Conservation (phyloP, 176 grass and related monocot species). For the Eleusine indica region DNA sequence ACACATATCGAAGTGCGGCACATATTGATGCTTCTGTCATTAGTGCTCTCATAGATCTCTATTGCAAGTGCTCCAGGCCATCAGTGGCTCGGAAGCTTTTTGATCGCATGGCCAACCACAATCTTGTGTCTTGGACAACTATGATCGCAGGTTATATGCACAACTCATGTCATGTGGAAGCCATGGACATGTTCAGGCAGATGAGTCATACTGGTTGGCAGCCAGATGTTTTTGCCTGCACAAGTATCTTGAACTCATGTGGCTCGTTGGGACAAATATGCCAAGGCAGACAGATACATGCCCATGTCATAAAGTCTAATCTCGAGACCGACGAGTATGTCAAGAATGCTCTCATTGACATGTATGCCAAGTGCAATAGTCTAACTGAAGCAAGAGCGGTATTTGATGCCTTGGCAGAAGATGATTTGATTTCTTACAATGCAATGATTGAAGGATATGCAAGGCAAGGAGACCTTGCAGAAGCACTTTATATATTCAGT, state of each 20-base stretch:
- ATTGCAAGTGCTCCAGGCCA: slow-evolving; percentile 67
- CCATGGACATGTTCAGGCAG: slow-evolving; percentile 57
- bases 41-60: slow-evolving; percentile 65
- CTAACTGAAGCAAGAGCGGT: slow-evolving; percentile 55
- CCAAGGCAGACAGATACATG: slow-evolving; percentile 79
- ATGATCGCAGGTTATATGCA: slow-evolving; percentile 84
- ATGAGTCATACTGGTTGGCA: slow-evolving; percentile 62
- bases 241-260: slow-evolving; percentile 72
- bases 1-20: slow-evolving; percentile 47
- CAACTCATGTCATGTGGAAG: slow-evolving; percentile 56
- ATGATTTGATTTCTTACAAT: slow-evolving; percentile 70
- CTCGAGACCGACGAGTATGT: slow-evolving; percentile 65
- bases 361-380: slow-evolving; percentile 75
- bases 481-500: slow-evolving; percentile 53
- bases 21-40: slow-evolving; percentile 53
- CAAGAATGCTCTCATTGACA: slow-evolving; percentile 77
- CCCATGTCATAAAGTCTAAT: slow-evolving; percentile 62
- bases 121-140: slow-evolving; percentile 90
- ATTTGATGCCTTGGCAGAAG: slow-evolving; percentile 60
- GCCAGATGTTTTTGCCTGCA: slow-evolving; percentile 68
- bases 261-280: slow-evolving; percentile 50
- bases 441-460: slow-evolving; percentile 86
- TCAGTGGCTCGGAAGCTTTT: slow-evolving; percentile 65
- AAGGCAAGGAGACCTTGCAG: slow-evolving; percentile 52
- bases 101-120: slow-evolving; percentile 47